Evolutionary conservation across 2,329 filamentous ascomycete species (phyloP).

Genomic region (Fusarium penzigii): DNA sequence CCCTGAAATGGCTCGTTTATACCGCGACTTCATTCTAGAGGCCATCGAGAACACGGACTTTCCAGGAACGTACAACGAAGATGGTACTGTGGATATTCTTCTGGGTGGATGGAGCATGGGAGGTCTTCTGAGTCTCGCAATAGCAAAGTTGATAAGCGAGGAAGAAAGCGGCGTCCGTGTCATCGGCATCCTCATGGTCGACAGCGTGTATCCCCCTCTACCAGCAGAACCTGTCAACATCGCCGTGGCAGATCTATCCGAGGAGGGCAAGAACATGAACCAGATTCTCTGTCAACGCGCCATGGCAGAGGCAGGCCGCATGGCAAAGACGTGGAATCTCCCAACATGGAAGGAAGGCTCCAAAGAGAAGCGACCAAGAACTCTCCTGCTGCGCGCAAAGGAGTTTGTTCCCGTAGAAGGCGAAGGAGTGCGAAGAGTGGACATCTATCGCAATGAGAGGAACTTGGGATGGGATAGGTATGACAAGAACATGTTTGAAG

Average conservation of each 20-base stretch:
- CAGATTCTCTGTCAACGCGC: slow-evolving; percentile 38
- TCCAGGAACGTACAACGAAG: slow-evolving; percentile 25
- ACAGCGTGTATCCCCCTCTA: slow-evolving; percentile 43
- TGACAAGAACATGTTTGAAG: slow-evolving; percentile 43
- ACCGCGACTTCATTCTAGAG: slow-evolving; percentile 47
- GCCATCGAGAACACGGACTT: slow-evolving; percentile 35
- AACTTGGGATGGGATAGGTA: slow-evolving; percentile 53
- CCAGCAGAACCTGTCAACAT: slow-evolving; percentile 16
- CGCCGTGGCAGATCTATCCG: slow-evolving; percentile 20
- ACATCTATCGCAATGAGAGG: slow-evolving; percentile 43
- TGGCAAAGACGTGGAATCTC: slow-evolving; percentile 43
- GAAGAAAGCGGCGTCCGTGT: slow-evolving; percentile 42
- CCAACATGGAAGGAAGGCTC: slow-evolving; percentile 38
- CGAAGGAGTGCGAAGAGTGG: slow-evolving; percentile 37
- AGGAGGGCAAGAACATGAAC: slow-evolving; percentile 37
- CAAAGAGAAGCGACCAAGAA: slow-evolving; percentile 37
- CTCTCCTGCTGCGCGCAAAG: slow-evolving; percentile 48
- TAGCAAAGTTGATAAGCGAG: slow-evolving; percentile 45
- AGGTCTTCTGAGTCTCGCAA: slow-evolving; percentile 52
- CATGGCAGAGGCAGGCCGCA: slow-evolving; percentile 44
- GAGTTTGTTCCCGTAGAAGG: slow-evolving; percentile 39
- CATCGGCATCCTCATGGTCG: slow-evolving; percentile 54
- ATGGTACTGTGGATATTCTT: slow-evolving; percentile 42
- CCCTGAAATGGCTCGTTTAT: slow-evolving; percentile 54
- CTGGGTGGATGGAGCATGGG: slow-evolving; percentile 60